These are phyloP conservation scores for Citrus trifoliata DNA, from an alignment of 345 rosid species.

Conservation along the genomic window DNA sequence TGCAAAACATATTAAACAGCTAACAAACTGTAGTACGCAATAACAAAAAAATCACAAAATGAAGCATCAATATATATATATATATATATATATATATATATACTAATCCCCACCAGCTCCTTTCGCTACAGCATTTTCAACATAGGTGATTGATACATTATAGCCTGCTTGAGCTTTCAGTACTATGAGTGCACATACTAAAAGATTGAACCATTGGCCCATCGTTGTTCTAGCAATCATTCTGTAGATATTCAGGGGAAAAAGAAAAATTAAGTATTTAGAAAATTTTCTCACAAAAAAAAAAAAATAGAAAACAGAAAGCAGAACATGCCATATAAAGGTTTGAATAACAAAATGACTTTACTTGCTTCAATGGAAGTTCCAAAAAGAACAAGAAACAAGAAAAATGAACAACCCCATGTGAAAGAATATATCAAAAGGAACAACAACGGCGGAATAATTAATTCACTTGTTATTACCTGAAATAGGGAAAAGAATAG, in stretches of 20 bases:
- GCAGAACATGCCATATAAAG: not conserved
- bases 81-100: not conserved
- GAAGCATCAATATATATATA: not conserved
- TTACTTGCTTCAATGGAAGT: not conserved
- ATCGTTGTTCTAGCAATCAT: slow-evolving; percentile 48
- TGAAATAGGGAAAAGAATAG: not conserved
- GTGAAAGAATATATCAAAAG: not conserved
- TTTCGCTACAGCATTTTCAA: slow-evolving; percentile 60
- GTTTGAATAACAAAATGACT: not conserved
- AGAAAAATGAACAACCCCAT: not conserved
- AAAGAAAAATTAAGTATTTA: not conserved
- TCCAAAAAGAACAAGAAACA: not conserved
- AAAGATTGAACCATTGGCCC: slow-evolving; percentile 40
- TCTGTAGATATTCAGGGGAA: slow-evolving; percentile 30
- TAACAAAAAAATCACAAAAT: not conserved
- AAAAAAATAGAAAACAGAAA: no score
- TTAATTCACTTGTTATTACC: slow-evolving; percentile 17
- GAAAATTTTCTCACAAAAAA: no score
- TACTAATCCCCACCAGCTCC: slow-evolving; percentile 67
- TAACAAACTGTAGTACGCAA: not conserved
- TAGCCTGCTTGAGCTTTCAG: slow-evolving; percentile 38
- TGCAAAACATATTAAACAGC: slow-evolving; percentile 25
- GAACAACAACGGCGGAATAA: not conserved
- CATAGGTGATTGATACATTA: slow-evolving; percentile 52
- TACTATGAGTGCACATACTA: slow-evolving; percentile 36